Conservation (phyloP, 495 filamentous ascomycete genomes). For the Xanthoparmelia taractica region DNA sequence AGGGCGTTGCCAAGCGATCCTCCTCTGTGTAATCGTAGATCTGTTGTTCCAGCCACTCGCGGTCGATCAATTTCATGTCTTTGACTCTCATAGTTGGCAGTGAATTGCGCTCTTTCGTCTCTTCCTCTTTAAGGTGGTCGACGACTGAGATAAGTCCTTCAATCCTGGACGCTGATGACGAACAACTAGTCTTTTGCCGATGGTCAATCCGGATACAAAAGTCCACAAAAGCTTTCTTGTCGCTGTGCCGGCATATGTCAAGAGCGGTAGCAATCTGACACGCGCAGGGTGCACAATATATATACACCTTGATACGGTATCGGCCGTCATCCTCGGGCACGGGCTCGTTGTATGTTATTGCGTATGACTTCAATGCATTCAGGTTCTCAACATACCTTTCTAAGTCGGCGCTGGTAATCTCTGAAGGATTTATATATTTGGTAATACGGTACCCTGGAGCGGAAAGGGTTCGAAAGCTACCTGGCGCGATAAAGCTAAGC, state of each 20-base stretch:
- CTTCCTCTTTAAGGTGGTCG: background rate
- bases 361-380: background rate
- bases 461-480: background rate
- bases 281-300: constrained; percentile 12
- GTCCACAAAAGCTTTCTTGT: background rate
- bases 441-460: constrained; percentile 1
- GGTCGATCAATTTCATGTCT: background rate
- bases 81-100: too few species aligned
- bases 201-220: constrained; percentile 1
- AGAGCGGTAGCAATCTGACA: constrained; percentile 8
- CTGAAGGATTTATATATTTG: background rate
- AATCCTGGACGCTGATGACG: background rate
- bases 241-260: background rate
- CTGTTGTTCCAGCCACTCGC: constrained; percentile 3
- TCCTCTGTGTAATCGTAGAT: constrained; percentile 1
- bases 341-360: background rate
- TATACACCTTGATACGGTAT: background rate
- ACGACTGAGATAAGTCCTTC: constrained; percentile 1
- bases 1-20: background rate
- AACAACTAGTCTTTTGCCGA: constrained; percentile 3
- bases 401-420: background rate
- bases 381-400: background rate
- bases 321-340: background rate
- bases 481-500: background rate
- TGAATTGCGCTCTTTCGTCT: background rate